Evolutionary conservation across 2,329 filamentous ascomycete genomes (phyloP).

Genomic region (Bipolaris victoriae): DNA sequence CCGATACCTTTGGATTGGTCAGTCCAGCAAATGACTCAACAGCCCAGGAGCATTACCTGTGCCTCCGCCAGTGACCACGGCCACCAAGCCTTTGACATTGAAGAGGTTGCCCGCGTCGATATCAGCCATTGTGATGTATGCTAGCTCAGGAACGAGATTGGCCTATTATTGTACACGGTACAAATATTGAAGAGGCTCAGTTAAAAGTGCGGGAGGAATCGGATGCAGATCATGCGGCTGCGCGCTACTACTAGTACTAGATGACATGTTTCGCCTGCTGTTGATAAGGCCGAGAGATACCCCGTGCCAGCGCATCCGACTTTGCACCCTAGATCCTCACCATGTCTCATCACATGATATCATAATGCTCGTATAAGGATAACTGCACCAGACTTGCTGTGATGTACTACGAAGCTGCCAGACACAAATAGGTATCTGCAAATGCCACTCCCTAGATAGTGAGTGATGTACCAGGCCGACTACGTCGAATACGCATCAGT

Average conservation of each 20-base stretch:
- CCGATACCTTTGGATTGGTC: conserved; percentile 26
- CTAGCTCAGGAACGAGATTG: neutral
- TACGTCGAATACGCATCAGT: neutral
- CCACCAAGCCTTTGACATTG: conserved; percentile 23
- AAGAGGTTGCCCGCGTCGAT: conserved; percentile 17
- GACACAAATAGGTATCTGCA: too few relatives aligned
- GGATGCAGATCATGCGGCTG: neutral
- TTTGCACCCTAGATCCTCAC: neutral
- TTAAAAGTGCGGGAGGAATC: neutral
- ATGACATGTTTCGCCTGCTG: neutral
- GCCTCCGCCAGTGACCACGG: conserved; percentile 26
- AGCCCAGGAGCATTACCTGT: conserved; percentile 9
- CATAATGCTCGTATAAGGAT: neutral
- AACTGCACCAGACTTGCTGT: too few relatives aligned
- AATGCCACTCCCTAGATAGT: neutral
- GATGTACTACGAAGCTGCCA: too few relatives aligned
- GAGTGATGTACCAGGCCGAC: neutral
- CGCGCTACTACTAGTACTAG: neutral
- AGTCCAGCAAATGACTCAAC: neutral
- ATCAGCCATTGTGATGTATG: conserved; percentile 1
- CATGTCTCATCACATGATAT: neutral
- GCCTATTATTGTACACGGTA: neutral
- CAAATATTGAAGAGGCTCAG: neutral
- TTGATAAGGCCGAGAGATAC: neutral
- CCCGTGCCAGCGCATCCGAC: neutral